Percentiles rank a stretch among this genome's conserved stretches.
Conservation (phyloP, 164 flowering plant species). For the Vitis rotundifolia region DNA sequence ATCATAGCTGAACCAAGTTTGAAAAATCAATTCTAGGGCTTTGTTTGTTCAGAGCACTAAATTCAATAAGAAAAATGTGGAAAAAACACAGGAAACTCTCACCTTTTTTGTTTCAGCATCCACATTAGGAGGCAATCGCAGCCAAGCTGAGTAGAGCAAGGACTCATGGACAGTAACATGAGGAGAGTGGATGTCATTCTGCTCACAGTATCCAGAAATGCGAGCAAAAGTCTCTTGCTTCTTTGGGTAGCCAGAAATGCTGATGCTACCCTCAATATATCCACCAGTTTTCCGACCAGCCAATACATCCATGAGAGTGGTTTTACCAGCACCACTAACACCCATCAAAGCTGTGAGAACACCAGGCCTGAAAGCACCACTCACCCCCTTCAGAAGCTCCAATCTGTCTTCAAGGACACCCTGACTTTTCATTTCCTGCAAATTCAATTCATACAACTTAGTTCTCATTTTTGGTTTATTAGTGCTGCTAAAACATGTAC, state of each 20-base stretch:
- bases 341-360: conserved; percentile 78
- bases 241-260: conserved; percentile 60
- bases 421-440: conserved; percentile 63
- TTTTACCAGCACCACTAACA: conserved; percentile 76
- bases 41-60: too few species aligned
- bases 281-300: conserved; percentile 73
- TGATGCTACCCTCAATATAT: conserved; percentile 50
- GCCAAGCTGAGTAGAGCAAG: conserved; percentile 63
- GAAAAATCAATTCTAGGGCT: too few species aligned
- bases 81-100: background rate
- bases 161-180: conserved; percentile 61
- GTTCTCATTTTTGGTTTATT: background rate
- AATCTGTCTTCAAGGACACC: conserved; percentile 50
- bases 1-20: too few species aligned
- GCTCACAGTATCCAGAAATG: conserved; percentile 62
- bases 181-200: conserved; percentile 65
- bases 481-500: background rate
- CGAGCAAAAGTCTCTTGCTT: conserved; percentile 65
- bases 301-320: conserved; percentile 69
- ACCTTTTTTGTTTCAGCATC: conserved; percentile 41
- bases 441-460: background rate
- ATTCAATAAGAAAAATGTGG: too few species aligned
- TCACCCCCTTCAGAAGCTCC: conserved; percentile 54
- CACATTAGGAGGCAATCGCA: conserved; percentile 43
- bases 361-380: conserved; percentile 74